A percentile compares a stretch with the other conserved stretches of the same genome.
Evolutionary conservation across 345 rosid species (phyloP).

Genomic region (Barbarea vulgaris): DNA sequence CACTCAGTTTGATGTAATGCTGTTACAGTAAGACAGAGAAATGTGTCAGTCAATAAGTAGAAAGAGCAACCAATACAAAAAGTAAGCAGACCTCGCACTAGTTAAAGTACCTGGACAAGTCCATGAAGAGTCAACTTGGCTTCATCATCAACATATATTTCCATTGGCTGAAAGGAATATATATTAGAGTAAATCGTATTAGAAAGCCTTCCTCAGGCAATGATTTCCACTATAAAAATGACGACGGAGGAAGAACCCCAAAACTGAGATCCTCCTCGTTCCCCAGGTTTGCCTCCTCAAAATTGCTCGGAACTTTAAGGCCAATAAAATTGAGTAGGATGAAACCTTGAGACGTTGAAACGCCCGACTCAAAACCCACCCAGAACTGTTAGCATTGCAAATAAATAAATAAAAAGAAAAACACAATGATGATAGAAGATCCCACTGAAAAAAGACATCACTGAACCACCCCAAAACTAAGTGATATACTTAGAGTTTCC

Average conservation of each 20-base stretch:
- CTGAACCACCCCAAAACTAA: background rate
- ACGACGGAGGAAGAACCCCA: constrained; percentile 38
- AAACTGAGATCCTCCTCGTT: constrained; percentile 57
- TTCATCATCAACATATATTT: constrained; percentile 97
- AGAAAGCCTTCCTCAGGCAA: constrained; percentile 66
- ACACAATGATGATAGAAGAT: background rate
- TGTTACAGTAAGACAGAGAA: constrained; percentile 31
- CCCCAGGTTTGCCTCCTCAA: constrained; percentile 52
- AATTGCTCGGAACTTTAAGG: background rate
- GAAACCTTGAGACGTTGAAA: background rate
- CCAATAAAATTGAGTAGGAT: background rate
- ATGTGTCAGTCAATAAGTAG: background rate
- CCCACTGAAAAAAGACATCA: background rate
- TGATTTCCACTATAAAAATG: constrained; percentile 67
- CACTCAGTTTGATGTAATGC: constrained; percentile 98
- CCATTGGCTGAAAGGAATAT: constrained; percentile 98
- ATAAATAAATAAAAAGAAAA: background rate
- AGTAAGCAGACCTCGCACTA: background rate
- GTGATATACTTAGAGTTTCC: background rate
- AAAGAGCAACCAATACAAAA: background rate
- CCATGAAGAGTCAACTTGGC: constrained; percentile 99
- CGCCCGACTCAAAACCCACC: constrained; percentile 4
- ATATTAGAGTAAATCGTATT: constrained; percentile 76
- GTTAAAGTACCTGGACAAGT: constrained; percentile 84
- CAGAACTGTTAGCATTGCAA: background rate